Evolutionary conservation across 1,284 basidiomycete genomes (phyloP), one percentile per base, ranked within the genome.

Genomic region (Tilletia walkeri): DNA sequence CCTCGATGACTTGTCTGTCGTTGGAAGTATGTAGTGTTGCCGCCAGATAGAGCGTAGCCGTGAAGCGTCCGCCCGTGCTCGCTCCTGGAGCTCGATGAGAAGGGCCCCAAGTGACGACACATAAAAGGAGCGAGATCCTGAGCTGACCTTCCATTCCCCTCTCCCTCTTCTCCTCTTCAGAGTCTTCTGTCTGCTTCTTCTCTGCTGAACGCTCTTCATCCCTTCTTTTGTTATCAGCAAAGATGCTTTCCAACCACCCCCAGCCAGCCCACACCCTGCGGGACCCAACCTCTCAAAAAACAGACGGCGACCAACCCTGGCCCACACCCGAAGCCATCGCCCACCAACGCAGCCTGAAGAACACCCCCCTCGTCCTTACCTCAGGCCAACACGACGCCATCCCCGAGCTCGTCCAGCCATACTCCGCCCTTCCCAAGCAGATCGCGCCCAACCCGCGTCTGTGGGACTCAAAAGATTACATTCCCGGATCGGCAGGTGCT

Each of bases 361-460:
- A 63, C 34, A 63, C 59, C 18, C 34, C 59, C 6, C 38, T 39
- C 48, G 75, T 80, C 59, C 77, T 80, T 36, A 80, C 79, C 14
- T 80, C 78, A 0, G 79, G 79, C 18, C 79, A 80, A 71, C 76
- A 80, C 72, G 79, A 80, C 36, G 74, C 73, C 48, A 70, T 74
- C 38, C 65, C 73, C 4, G 66, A 69, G 4, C 72, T 75, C 30
- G 61, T 80, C 24, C 77, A 74, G 3, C 79, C 84, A 0, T 85
- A 85, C 76, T 56, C 70, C 0, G 66, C 75, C 7, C 83, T 85
- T 67, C 85, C 85, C 18, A 79, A 79, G 71, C 67, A 82, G 56
- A 77, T 85, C 69, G 76, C 75, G 2, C 34, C 30, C 78, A 85
- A 68, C 67, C 74, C 54, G 4, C 79, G 78, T 1, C 73, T 80